A percentile compares a stretch with the other conserved stretches of the same genome.
phyloP scores from a whole-genome alignment of 345 rosid species.

The Rhodamnia argentea region DNA sequence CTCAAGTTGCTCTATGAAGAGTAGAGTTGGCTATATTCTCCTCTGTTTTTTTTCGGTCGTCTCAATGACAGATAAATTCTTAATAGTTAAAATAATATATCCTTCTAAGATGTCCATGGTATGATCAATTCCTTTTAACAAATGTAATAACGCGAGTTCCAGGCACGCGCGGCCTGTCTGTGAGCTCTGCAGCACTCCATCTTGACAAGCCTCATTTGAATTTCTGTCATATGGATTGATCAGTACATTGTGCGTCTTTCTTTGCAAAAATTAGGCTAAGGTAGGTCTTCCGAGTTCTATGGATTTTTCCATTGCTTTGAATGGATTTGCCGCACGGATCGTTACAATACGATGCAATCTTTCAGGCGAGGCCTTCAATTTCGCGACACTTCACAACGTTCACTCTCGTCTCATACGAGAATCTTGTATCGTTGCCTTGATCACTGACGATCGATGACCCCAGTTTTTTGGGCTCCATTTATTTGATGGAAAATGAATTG shows the following conservation, averaged over 20 bases:
- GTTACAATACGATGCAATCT: background rate
- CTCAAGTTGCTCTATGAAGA: constrained; percentile 53
- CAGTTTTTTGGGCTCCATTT: too few relatives aligned
- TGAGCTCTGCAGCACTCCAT: background rate
- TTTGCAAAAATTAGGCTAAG: background rate
- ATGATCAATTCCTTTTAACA: background rate
- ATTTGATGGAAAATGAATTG: too few relatives aligned
- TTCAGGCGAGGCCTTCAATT: too few relatives aligned
- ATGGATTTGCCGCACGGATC: background rate
- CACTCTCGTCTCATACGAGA: too few relatives aligned
- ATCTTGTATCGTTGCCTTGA: too few relatives aligned
- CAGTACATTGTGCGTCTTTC: background rate
- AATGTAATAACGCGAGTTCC: background rate
- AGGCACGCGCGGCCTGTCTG: background rate
- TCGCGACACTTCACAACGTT: too few relatives aligned
- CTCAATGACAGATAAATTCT: too few relatives aligned
- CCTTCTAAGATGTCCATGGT: background rate
- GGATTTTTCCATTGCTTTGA: background rate
- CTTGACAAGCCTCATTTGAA: background rate
- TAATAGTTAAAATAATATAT: background rate
- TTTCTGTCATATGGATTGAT: background rate
- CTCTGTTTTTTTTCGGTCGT: background rate
- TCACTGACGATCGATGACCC: too few relatives aligned
- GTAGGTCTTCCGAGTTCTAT: background rate
- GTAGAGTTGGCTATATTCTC: background rate